A percentile compares a stretch with the other conserved stretches of the same genome.
phyloP scores from a whole-genome alignment of 495 filamentous ascomycete species.

The Amniculicola lignicola region DNA sequence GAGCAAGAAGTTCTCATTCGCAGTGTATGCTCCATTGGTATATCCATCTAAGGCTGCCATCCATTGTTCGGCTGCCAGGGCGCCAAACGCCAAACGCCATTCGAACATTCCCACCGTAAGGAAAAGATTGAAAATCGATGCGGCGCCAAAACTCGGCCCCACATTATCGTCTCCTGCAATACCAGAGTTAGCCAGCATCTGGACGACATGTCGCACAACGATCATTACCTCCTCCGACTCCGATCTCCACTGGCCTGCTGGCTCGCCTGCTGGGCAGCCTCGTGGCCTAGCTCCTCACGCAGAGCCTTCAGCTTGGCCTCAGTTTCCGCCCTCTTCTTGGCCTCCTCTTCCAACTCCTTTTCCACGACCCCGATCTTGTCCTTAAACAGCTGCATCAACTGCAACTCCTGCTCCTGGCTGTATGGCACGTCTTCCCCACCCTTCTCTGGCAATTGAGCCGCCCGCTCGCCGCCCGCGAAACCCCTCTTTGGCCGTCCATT shows the following conservation, averaged over 20 bases:
- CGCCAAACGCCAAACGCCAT: no score
- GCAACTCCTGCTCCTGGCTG: conserved; percentile 30
- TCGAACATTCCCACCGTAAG: no score
- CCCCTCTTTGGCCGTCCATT: conserved; percentile 25
- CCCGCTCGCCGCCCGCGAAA: conserved; percentile 24
- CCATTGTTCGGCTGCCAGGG: no score
- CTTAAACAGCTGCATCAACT: conserved; percentile 9
- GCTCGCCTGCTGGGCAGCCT: conserved; percentile 29
- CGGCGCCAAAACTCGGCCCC: no score
- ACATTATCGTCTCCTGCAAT: no score
- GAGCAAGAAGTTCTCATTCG: no score
- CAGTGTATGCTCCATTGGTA: no score
- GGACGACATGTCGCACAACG: no score
- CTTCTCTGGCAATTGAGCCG: conserved; percentile 27
- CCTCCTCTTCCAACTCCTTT: conserved; percentile 24
- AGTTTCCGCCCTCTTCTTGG: conserved; percentile 15
- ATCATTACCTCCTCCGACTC: conserved; percentile 30
- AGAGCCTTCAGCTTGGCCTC: conserved; percentile 25
- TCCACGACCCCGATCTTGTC: conserved; percentile 27
- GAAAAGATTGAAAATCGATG: no score
- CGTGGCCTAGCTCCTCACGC: conserved; percentile 26
- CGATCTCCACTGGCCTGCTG: conserved; percentile 32
- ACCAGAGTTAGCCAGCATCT: no score
- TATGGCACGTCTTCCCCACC: conserved; percentile 23
- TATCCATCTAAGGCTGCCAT: no score